Conservation (phyloP, 1,284 basidiomycete genomes). For the Ustilago lituana region DNA sequence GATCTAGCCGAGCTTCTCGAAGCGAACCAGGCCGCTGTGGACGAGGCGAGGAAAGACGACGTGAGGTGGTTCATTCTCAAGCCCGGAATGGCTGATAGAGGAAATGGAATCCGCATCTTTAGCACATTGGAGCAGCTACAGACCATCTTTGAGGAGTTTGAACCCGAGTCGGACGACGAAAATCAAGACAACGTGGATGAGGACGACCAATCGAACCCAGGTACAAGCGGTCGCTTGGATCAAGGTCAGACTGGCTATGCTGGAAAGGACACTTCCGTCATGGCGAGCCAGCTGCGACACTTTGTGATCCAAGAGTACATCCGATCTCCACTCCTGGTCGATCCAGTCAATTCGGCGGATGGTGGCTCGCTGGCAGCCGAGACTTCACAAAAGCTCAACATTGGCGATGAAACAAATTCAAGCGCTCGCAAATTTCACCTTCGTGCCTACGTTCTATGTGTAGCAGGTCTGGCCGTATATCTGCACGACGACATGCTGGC, state of each 20-base stretch:
- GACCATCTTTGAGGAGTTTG: slow-evolving; percentile 85
- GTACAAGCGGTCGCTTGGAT: background rate
- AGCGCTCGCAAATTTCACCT: slow-evolving; percentile 80
- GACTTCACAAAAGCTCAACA: slow-evolving; percentile 8
- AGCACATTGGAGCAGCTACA: slow-evolving; percentile 79
- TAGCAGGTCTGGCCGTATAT: slow-evolving; percentile 67
- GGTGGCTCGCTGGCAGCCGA: background rate
- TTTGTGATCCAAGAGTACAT: slow-evolving; percentile 89
- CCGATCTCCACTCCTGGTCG: slow-evolving; percentile 36
- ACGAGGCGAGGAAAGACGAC: slow-evolving; percentile 66
- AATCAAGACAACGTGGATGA: slow-evolving; percentile 64
- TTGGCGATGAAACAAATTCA: background rate
- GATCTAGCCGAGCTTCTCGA: slow-evolving; percentile 77
- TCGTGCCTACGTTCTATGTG: slow-evolving; percentile 88
- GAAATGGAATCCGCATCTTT: slow-evolving; percentile 93
- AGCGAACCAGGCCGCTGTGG: slow-evolving; percentile 19
- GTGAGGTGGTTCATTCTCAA: slow-evolving; percentile 75
- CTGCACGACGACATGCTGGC: slow-evolving; percentile 85
- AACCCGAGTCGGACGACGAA: slow-evolving; percentile 72
- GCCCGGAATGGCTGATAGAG: slow-evolving; percentile 95
- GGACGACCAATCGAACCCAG: background rate
- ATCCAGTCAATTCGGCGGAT: slow-evolving; percentile 7
- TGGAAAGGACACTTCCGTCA: slow-evolving; percentile 58
- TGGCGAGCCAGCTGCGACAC: slow-evolving; percentile 83
- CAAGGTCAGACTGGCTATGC: background rate